Evolutionary conservation across 2,329 filamentous ascomycete species (phyloP), one percentile per base, ranked within the genome.

Genomic region (Graphilbum sp.): DNA sequence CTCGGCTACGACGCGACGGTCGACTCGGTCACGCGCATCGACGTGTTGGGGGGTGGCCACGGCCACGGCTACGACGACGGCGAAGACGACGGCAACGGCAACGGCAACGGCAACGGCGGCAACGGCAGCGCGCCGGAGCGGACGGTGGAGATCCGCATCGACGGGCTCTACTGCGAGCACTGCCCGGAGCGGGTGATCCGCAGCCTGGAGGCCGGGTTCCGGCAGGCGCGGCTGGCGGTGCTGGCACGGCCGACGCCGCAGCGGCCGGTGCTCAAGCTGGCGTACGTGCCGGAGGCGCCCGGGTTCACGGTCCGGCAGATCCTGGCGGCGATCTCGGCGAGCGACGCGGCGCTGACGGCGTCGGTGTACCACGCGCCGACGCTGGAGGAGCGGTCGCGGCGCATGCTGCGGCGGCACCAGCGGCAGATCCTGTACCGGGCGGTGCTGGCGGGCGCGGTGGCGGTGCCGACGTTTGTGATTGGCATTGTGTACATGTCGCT

Each of bases 401-500:
- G 66, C 30, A 83, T 94, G 52, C 78, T 82, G 43, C 64, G 66
- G 17, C 70, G 69, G 41, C 83, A 93, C 49, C 73, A 79, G 49
- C 67, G 62, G 19, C 67, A 76, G 24, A 69, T 92, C 13, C 56
- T 87, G 0, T 62, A 70, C 42, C 76, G 87, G n/a, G 67, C 85
- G 15, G 51, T 80, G 1, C 64, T 92, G 39, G 79, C 83, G 1
- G 55, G 79, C 21, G 49, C 78, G 20, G 61, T 80, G 6, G 77
- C 80, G 17, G 77, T 95, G 33, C 87, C 88, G 2, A 84, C 83
- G 0, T 87, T 95, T 48, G 54, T 93, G 36, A 75, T 95, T 30
- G 87, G 88, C 3, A 83, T 95, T 38, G 75, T 93, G 2, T 93
- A 84, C 59, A 95, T 94, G 87, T 84, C 72, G 43, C 65, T 95